These are phyloP conservation scores for Petunia hybrid DNA, from an alignment of 305 asterid genomes.

Conservation along the genomic window DNA sequence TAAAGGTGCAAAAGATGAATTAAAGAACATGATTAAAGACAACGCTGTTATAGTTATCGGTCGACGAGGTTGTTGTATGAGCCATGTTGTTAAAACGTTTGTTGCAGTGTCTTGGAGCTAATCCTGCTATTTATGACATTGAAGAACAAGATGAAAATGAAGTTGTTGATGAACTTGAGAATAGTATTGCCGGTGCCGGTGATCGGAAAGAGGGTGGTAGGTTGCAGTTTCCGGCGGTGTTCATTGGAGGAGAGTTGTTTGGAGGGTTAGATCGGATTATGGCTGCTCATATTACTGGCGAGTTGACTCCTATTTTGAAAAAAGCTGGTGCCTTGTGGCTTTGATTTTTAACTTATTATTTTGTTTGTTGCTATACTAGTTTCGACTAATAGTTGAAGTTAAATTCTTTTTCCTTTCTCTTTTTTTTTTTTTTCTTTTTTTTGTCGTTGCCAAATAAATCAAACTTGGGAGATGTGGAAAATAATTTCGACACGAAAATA, in stretches of 20 bases:
- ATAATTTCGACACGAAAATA: neutral
- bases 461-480: conserved; percentile 9
- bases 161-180: conserved; percentile 29
- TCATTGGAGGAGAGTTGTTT: conserved; percentile 43
- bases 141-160: conserved; percentile 35
- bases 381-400: neutral
- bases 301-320: conserved; percentile 44
- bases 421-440: too few species aligned
- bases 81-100: conserved; percentile 41
- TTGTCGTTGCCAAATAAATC: neutral
- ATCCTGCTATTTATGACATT: conserved; percentile 37
- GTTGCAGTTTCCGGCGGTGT: conserved; percentile 46
- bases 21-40: conserved; percentile 35
- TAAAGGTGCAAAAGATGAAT: neutral
- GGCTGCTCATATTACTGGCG: conserved; percentile 50
- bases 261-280: conserved; percentile 49
- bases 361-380: neutral
- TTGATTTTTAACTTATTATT: conserved; percentile 21
- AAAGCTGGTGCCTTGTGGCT: conserved; percentile 51
- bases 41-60: conserved; percentile 39
- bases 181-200: neutral
- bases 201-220: conserved; percentile 22
- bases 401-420: neutral
- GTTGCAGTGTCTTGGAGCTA: conserved; percentile 38
- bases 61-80: conserved; percentile 41